A percentile compares a stretch with the other conserved stretches of the same genome.
phyloP scores from a whole-genome alignment of 495 filamentous ascomycete genomes.

The Xylaria bambusicola region DNA sequence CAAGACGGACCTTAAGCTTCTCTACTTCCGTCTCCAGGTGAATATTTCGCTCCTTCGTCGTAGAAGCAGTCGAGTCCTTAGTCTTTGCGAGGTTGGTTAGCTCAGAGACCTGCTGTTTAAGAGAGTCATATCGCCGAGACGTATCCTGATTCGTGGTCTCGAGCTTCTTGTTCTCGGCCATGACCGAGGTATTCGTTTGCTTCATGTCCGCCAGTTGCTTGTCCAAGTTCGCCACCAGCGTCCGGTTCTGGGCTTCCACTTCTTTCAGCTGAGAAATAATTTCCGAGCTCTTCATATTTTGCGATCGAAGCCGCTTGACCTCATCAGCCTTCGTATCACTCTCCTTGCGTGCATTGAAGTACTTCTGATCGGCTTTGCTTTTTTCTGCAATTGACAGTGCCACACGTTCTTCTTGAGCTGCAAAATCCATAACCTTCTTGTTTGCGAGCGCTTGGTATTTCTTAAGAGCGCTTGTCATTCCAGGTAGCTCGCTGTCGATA shows the following conservation, averaged over 20 bases:
- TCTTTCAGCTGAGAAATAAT: conserved; percentile 93
- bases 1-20: conserved; percentile 68
- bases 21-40: conserved; percentile 69
- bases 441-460: conserved; percentile 80
- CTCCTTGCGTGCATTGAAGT: conserved; percentile 90
- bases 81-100: conserved; percentile 68
- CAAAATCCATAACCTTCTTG: conserved; percentile 78
- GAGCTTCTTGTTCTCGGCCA: conserved; percentile 66
- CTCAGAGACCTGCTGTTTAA: conserved; percentile 76
- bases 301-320: conserved; percentile 71
- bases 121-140: conserved; percentile 63
- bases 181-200: conserved; percentile 66
- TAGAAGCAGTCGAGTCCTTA: conserved; percentile 68
- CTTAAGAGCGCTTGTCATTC: conserved; percentile 84
- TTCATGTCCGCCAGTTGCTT: conserved; percentile 83
- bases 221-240: conserved; percentile 77
- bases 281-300: conserved; percentile 88
- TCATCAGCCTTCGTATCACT: conserved; percentile 81
- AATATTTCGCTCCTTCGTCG: conserved; percentile 62
- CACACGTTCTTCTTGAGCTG: conserved; percentile 75
- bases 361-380: conserved; percentile 95
- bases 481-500: conserved; percentile 81
- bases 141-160: conserved; percentile 72
- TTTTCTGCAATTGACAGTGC: conserved; percentile 80
- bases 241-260: conserved; percentile 63